Conservation (phyloP, 345 rosid species). For the Euphorbia lathyris region DNA sequence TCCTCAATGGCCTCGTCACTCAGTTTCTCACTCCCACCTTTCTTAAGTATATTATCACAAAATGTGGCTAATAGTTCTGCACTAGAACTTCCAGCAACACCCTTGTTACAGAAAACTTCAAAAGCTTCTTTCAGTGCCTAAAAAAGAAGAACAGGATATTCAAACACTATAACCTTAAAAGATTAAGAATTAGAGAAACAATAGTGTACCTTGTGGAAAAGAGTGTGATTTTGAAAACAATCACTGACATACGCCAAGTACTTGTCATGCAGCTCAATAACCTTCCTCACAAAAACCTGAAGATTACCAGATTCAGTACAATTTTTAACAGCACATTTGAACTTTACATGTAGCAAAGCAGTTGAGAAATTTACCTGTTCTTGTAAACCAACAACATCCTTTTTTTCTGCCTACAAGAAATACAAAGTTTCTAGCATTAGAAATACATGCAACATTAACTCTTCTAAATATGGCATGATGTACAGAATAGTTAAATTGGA, state of each 20-base stretch:
- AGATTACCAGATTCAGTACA: conserved; percentile 10
- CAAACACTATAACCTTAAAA: background rate
- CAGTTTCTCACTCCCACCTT: conserved; percentile 36
- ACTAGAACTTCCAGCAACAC: conserved; percentile 31
- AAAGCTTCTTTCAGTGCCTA: conserved; percentile 42
- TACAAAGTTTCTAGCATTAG: conserved; percentile 3
- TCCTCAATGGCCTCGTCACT: conserved; percentile 47
- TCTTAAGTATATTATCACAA: conserved; percentile 41
- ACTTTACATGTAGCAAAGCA: background rate
- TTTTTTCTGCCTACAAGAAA: conserved; percentile 23
- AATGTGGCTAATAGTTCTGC: conserved; percentile 40
- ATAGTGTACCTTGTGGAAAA: conserved; percentile 35
- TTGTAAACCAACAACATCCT: conserved; percentile 24
- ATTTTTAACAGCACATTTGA: background rate
- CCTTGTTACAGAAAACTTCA: conserved; percentile 36
- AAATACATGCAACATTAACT: background rate
- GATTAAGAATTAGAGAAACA: background rate
- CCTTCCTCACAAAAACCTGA: conserved; percentile 34
- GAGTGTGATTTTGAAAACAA: conserved; percentile 36
- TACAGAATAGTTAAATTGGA: background rate
- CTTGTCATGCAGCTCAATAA: conserved; percentile 44
- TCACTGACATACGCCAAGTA: conserved; percentile 28
- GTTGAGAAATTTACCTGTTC: conserved; percentile 24
- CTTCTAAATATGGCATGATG: background rate
- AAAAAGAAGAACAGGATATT: background rate